Percentiles rank a stretch among this genome's conserved stretches.
phyloP scores from a whole-genome alignment of 164 flowering plant species.

The Magnolia sinica region DNA sequence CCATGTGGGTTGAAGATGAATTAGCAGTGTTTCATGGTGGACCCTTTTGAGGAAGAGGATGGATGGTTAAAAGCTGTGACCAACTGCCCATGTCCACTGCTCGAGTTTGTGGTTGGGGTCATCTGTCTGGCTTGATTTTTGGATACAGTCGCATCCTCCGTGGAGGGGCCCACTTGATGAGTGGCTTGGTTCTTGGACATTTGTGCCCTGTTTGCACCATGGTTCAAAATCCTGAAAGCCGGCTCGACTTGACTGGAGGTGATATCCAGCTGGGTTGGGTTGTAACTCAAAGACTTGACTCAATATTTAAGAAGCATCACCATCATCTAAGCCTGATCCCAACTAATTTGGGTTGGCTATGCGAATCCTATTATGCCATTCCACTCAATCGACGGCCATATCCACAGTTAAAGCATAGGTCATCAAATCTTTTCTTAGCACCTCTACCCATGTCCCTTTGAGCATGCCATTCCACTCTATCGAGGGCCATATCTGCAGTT shows the following conservation, averaged over 20 bases:
- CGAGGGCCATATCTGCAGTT: too few species aligned
- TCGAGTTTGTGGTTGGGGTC: not conserved
- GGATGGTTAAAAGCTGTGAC: not conserved
- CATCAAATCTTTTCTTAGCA: too few species aligned
- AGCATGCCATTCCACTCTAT: too few species aligned
- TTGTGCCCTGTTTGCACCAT: not conserved
- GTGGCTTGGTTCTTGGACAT: not conserved
- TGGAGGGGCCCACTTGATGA: not conserved
- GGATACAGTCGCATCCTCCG: not conserved
- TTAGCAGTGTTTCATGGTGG: too few species aligned
- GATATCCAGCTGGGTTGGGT: not conserved
- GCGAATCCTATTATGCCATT: too few species aligned
- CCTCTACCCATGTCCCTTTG: too few species aligned
- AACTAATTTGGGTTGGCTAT: too few species aligned
- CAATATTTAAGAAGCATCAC: not conserved
- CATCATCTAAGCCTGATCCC: too few species aligned
- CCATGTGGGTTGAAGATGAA: too few species aligned
- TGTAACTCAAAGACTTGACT: not conserved
- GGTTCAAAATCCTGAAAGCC: not conserved
- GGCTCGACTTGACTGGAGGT: not conserved
- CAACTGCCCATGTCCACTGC: too few species aligned
- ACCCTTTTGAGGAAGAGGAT: not conserved
- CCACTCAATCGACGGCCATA: too few species aligned
- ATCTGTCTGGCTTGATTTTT: not conserved
- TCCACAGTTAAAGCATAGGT: too few species aligned